Evolutionary conservation across 768 basidiomycete genomes (phyloP).

Genomic region (Pleurotus sapidus): DNA sequence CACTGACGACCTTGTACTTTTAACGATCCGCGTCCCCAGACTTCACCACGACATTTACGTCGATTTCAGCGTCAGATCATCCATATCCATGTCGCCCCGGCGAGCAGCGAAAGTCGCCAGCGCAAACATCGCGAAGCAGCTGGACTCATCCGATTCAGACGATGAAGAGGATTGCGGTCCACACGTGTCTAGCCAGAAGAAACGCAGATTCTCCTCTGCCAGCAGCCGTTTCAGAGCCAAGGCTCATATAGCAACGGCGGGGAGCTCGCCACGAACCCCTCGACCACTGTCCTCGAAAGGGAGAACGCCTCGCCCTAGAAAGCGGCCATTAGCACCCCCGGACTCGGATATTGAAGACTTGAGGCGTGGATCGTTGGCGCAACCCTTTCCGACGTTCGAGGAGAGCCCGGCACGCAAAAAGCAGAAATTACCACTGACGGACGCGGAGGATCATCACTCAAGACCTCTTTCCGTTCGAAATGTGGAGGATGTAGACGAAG

Average conservation of each 20-base stretch:
- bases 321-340: neutral
- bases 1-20: too few species aligned
- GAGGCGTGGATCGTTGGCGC: neutral
- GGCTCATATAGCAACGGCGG: neutral
- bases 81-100: neutral
- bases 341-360: neutral
- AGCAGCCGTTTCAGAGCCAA: neutral
- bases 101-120: slow-evolving; percentile 3
- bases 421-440: slow-evolving; percentile 30
- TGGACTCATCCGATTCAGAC: slow-evolving; percentile 1
- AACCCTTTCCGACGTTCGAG: neutral
- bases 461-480: slow-evolving; percentile 48
- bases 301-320: neutral
- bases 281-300: neutral
- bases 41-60: too few species aligned
- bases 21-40: too few species aligned
- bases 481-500: slow-evolving; percentile 39
- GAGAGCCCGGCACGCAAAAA: slow-evolving; percentile 29
- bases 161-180: neutral
- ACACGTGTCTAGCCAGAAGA: neutral
- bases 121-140: neutral
- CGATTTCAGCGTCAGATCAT: too few species aligned
- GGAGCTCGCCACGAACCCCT: neutral
- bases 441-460: slow-evolving; percentile 41
- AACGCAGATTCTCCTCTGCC: too few species aligned